A percentile compares a stretch with the other conserved stretches of the same genome.
Evolutionary conservation across 2,329 filamentous ascomycete species (phyloP).

Genomic region (Diplodia sapinea): DNA sequence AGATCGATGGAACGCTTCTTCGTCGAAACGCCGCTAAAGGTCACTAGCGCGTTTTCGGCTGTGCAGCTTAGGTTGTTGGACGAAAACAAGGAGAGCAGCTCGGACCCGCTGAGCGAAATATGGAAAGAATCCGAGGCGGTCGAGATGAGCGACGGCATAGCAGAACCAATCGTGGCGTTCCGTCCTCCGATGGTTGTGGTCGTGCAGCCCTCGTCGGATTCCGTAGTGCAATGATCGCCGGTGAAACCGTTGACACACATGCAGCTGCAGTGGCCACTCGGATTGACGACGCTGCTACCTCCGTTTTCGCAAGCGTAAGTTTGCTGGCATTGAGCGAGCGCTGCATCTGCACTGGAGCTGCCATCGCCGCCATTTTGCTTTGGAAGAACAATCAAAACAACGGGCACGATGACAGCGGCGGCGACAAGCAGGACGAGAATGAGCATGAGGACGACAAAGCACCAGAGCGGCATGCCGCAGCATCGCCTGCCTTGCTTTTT

Average conservation of each 20-base stretch:
- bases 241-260: slow-evolving; percentile 90
- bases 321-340: slow-evolving; percentile 59
- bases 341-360: slow-evolving; percentile 25
- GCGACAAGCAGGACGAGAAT: slow-evolving; percentile 74
- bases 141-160: slow-evolving; percentile 75
- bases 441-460: slow-evolving; percentile 70
- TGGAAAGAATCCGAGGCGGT: slow-evolving; percentile 72
- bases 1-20: slow-evolving; percentile 32
- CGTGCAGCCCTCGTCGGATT: slow-evolving; percentile 61
- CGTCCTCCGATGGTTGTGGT: slow-evolving; percentile 54
- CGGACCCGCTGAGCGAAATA: slow-evolving; percentile 72
- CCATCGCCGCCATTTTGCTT: slow-evolving; percentile 47
- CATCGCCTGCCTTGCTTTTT: slow-evolving; percentile 64
- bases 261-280: slow-evolving; percentile 73
- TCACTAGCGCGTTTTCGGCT: slow-evolving; percentile 85
- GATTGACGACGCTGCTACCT: slow-evolving; percentile 73
- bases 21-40: slow-evolving; percentile 66
- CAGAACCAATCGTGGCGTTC: slow-evolving; percentile 76
- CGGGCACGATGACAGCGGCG: slow-evolving; percentile 81
- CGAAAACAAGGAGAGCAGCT: slow-evolving; percentile 78
- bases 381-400: slow-evolving; percentile 65
- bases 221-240: slow-evolving; percentile 61
- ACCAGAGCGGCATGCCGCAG: slow-evolving; percentile 84
- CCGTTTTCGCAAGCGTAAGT: slow-evolving; percentile 76
- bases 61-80: slow-evolving; percentile 77